phyloP scores from a whole-genome alignment of 1,139 yeast species.

The Nakaseomyces kungkrabaensis region DNA sequence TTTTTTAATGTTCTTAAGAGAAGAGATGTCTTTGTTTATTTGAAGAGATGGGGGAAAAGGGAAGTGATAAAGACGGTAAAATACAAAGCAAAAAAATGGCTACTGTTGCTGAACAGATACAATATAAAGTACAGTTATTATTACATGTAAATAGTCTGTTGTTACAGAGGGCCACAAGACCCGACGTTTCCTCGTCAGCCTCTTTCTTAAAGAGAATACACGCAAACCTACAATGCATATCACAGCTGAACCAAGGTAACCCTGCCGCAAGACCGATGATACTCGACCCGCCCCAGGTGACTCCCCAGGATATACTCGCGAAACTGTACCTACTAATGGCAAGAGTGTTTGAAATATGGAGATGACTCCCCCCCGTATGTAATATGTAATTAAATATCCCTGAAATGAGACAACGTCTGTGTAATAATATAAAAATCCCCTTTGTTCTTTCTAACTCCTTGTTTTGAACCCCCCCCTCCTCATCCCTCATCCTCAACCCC shows the following conservation, averaged over 20 bases:
- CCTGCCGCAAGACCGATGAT: constrained; percentile 22
- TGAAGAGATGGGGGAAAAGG: not conserved
- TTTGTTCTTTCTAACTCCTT: too few relatives aligned
- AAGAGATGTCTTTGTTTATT: too few relatives aligned
- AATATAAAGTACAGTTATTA: constrained; percentile 28
- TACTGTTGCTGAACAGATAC: constrained; percentile 15
- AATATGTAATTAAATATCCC: not conserved
- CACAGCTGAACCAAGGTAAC: constrained; percentile 28
- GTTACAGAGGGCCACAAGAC: constrained; percentile 21
- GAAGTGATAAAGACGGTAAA: too few relatives aligned
- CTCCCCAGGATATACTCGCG: constrained; percentile 24
- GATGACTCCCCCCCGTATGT: not conserved
- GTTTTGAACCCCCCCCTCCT: too few relatives aligned
- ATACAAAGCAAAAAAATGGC: not conserved
- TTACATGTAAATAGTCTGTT: constrained; percentile 29
- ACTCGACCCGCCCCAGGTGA: constrained; percentile 22
- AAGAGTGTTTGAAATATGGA: constrained; percentile 29
- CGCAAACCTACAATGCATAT: constrained; percentile 29
- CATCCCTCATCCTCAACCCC: too few relatives aligned
- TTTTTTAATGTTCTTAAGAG: too few relatives aligned
- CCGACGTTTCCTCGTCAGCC: constrained; percentile 12
- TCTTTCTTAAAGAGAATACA: constrained; percentile 28
- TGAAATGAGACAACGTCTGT: not conserved
- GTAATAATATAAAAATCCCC: not conserved
- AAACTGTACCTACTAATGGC: constrained; percentile 27